Base-by-base conservation (phyloP, 169 alveolate species). In the Neospora caninum region DNA sequence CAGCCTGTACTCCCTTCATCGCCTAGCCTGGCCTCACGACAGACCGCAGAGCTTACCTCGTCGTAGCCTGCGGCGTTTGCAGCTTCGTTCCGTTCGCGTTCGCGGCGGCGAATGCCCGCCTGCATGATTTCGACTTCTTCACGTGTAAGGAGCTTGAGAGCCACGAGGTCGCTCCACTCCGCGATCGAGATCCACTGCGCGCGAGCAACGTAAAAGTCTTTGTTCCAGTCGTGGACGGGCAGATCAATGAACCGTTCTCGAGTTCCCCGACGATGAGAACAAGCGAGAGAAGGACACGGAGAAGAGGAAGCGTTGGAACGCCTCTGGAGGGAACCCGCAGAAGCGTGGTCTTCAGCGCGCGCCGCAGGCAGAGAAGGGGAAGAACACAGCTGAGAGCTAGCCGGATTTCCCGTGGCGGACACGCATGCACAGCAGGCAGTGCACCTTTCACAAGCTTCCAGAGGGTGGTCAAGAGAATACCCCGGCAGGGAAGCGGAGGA, bases 181-280 rank as follows among this genome's bases (percentile, higher is more conserved):
- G 27, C 39, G 64, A 92, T 86, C 36, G 49, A 6, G n/a, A 92
- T 36, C 94, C 94, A 92, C 86, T 80, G 83, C 43, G 45, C 94
- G 49, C 94, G 53, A 67, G 91, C 86, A 9, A 92, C 73, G 91
- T 92, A 92, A 36, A 92, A 92, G 36, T 92, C 94, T 6, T 80
- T 82, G 10, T 38, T 80, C 94, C 94, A 91, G 49, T 91, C 94
- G 4, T 36, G 29, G 45, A 91, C 94, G 6, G 94, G 94, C 34
- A 91, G 82, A 38, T 31, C 36, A 18, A 91, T 53, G 67, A 78
- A 91, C 6, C 94, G 70, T n/a, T 82, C 89, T 22, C 67, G 34
- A 34, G 58, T 0, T 29, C 58, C 88, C 42, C 29, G 29, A 0
- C 58, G 58, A 49, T 13, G 58, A 49, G 27, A 13, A 27, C 36